Percentiles rank a stretch among this genome's conserved stretches.
These are phyloP conservation scores for Halophytophthora batemanensis DNA, from an alignment of 352 stramenopile genomes.

Conservation along the genomic window DNA sequence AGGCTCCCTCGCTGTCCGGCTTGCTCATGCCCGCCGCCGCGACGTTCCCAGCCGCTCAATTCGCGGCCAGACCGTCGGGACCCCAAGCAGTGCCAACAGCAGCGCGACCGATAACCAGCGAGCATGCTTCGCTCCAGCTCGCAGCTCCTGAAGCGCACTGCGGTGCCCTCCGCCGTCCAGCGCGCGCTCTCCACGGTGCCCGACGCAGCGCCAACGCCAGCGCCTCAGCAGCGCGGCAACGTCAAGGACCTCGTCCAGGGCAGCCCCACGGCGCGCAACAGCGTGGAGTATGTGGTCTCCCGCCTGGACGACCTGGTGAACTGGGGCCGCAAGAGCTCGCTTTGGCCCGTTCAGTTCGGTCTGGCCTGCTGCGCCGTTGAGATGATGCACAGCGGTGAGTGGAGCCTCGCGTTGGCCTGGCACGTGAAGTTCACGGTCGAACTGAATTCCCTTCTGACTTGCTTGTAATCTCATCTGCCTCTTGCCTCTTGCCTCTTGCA, in stretches of 20 bases:
- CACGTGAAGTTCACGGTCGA: too few relatives aligned
- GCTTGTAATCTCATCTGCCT: too few relatives aligned
- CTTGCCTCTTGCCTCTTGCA: constrained; percentile 1
- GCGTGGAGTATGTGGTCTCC: constrained; percentile 96
- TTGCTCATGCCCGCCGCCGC: too few relatives aligned
- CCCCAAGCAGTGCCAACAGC: neutral
- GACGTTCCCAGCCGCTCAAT: too few relatives aligned
- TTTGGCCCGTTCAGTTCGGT: constrained; percentile 99
- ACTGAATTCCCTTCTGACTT: too few relatives aligned
- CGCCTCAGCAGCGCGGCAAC: constrained; percentile 57
- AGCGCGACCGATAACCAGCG: neutral
- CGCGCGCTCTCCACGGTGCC: constrained; percentile 7
- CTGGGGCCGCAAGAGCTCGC: constrained; percentile 94
- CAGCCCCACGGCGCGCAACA: constrained; percentile 69
- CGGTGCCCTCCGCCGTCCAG: neutral
- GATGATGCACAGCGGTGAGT: constrained; percentile 96
- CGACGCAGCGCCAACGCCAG: too few relatives aligned
- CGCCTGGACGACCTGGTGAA: constrained; percentile 99
- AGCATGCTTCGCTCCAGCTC: constrained; percentile 16
- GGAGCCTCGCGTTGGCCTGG: neutral
- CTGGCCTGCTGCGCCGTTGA: constrained; percentile 99
- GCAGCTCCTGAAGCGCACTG: constrained; percentile 7
- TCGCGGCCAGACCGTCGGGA: too few relatives aligned
- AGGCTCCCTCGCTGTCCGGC: too few relatives aligned
- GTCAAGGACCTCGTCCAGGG: constrained; percentile 67